Evolutionary conservation across 768 basidiomycete species (phyloP).

Genomic region (Cantharellus anzutake): DNA sequence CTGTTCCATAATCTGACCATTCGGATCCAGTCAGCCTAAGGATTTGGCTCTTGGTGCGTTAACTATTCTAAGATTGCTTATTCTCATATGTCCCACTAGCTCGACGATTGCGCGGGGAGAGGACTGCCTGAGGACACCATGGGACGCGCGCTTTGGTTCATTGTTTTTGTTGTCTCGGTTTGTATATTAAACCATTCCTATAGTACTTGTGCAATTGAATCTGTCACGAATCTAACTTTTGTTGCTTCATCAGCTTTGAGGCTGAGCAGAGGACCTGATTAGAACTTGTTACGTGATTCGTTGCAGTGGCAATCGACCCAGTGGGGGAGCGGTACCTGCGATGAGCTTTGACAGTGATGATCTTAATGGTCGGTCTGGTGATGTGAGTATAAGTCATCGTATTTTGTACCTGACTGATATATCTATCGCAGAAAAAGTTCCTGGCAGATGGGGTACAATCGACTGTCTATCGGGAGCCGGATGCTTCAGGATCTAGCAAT

Average conservation of each 20-base stretch:
- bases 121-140: constrained; percentile 11
- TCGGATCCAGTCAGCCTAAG: constrained; percentile 49
- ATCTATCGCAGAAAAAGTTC: not conserved
- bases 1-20: no score
- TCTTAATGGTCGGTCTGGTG: not conserved
- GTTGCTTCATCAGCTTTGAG: no score
- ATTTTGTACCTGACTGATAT: not conserved
- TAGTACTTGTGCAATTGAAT: not conserved
- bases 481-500: not conserved
- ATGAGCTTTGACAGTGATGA: not conserved
- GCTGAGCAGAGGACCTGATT: not conserved
- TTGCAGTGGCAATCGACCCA: not conserved
- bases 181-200: not conserved
- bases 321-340: not conserved
- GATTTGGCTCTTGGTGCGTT: constrained; percentile 75
- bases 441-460: constrained; percentile 9
- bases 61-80: constrained; percentile 18
- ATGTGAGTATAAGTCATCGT: not conserved
- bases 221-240: not conserved
- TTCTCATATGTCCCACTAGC: constrained; percentile 16
- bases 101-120: constrained; percentile 49
- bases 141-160: no score
- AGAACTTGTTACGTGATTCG: not conserved
- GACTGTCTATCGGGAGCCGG: constrained; percentile 4
- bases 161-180: no score